These are phyloP conservation scores for Epipyxis sp. DNA, from an alignment of 108 stramenopile species.

Conservation along the genomic window DNA sequence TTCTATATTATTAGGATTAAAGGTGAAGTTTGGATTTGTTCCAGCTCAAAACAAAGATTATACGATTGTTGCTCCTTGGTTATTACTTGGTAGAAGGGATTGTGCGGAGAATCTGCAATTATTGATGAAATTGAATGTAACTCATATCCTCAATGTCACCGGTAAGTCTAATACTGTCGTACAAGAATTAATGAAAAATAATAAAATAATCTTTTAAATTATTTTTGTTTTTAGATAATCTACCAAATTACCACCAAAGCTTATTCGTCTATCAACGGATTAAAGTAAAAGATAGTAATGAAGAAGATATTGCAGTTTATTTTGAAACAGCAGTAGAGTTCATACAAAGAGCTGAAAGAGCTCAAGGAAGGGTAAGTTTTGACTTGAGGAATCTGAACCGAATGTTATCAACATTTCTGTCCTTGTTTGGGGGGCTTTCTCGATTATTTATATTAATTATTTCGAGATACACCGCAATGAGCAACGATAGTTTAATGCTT, in stretches of 20 bases:
- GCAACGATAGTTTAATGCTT: no score
- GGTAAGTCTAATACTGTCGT: no score
- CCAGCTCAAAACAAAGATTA: background rate
- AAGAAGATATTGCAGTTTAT: background rate
- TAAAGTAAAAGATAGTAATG: background rate
- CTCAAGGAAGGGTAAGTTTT: conserved; percentile 1
- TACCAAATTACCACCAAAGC: background rate
- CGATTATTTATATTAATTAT: no score
- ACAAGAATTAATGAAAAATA: no score
- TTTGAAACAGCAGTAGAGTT: background rate
- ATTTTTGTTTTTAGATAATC: no score
- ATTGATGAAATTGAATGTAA: background rate
- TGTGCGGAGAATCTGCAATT: background rate
- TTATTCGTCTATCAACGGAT: conserved; percentile 2
- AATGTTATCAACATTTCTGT: no score
- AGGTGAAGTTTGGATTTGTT: background rate
- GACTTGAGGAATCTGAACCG: no score
- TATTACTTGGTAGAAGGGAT: conserved; percentile 13
- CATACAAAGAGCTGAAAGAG: background rate
- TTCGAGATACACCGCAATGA: no score
- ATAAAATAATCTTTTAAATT: no score
- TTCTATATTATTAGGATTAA: background rate
- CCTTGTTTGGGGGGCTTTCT: no score
- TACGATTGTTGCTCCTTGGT: conserved; percentile 16
- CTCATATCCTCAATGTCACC: conserved; percentile 25